Percentiles rank a stretch among this genome's conserved stretches.
Conservation (phyloP, 2,329 filamentous ascomycete genomes). For the Arachnomyces sp. region DNA sequence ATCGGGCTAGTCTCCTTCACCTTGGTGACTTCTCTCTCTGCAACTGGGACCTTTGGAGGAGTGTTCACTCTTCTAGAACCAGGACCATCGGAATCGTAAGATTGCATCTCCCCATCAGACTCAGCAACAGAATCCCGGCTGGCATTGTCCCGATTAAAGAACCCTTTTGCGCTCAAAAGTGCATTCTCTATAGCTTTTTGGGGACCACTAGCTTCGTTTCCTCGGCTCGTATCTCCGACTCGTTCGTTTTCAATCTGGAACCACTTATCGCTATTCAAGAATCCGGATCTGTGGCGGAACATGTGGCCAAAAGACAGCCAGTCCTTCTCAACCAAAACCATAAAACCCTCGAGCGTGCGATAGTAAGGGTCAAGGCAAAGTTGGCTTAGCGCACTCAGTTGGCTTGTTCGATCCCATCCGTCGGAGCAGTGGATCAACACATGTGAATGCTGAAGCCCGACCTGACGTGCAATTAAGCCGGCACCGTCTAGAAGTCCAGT, state of each 20-base stretch:
- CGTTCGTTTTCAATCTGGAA: conserved; percentile 78
- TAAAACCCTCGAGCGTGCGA: conserved; percentile 87
- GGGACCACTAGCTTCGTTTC: conserved; percentile 36
- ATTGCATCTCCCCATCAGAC: conserved; percentile 48
- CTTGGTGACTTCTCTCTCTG: conserved; percentile 60
- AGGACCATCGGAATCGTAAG: conserved; percentile 40
- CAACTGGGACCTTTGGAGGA: conserved; percentile 26
- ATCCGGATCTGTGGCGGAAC: conserved; percentile 87
- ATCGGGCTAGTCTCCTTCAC: conserved; percentile 91
- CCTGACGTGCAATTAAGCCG: conserved; percentile 72
- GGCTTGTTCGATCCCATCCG: conserved; percentile 95
- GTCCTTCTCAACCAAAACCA: conserved; percentile 91
- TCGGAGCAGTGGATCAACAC: conserved; percentile 97
- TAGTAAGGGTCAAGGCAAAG: conserved; percentile 94
- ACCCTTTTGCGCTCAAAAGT: conserved; percentile 73
- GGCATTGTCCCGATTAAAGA: conserved; percentile 66
- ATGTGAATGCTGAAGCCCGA: conserved; percentile 88
- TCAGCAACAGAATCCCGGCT: conserved; percentile 58
- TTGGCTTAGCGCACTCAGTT: conserved; percentile 84
- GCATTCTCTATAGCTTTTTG: conserved; percentile 79
- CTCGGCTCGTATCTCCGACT: conserved; percentile 46
- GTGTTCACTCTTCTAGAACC: conserved; percentile 28
- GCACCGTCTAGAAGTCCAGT: conserved; percentile 75
- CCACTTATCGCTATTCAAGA: conserved; percentile 86
- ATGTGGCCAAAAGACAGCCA: conserved; percentile 98